Base-by-base conservation (phyloP, 2,329 filamentous ascomycete genomes). In the Penicillium sp. region DNA sequence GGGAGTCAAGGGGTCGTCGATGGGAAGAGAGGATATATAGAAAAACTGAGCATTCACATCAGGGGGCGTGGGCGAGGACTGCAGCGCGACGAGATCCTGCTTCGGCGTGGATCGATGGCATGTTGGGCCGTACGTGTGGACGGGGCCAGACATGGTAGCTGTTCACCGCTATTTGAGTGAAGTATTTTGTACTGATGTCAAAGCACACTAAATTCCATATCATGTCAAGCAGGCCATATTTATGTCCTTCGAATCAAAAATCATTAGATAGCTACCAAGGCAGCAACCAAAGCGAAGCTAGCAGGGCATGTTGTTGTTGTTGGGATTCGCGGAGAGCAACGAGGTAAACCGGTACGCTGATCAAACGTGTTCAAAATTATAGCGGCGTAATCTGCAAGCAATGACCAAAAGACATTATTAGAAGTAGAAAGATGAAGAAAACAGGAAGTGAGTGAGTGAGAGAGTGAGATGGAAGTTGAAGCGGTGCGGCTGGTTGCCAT, bases 1-100 rank as follows among this genome's bases (percentile, higher is more conserved):
- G 71, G 87, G 83, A 9, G 88, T 90, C n/a, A 96, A 80, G 23
- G 90, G 90, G 66, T 96, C 91, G 66, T 96, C 91, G 67, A 96
- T 91, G 28, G 91, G 87, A 50, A 93, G 82, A 12, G 85, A 78
- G 11, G 91, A 94, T 14, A 85, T 83, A 72, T 96, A 96, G 74
- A 96, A 96, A 76, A 91, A 96, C 61, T 91, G 89, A 21, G 87
- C 81, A 30, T 81, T 79, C 54, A 88, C 71, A 24, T 63, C 67
- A 0, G 83, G 80, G 16, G 88, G 87, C 23, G 82, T 78, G 53
- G 75, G 77, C 54, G 63, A 67, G 18, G 65, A 62, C 46, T 67
- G 64, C 57, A 69, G 67, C 46, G 68, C 65, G 42, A 66, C 59
- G n/a, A 65, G 65, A 42, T 71, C 65, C 12, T 71, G 64, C 28